phyloP scores from a whole-genome alignment of 768 basidiomycete species.

The Mycena olivaceomarginata region DNA sequence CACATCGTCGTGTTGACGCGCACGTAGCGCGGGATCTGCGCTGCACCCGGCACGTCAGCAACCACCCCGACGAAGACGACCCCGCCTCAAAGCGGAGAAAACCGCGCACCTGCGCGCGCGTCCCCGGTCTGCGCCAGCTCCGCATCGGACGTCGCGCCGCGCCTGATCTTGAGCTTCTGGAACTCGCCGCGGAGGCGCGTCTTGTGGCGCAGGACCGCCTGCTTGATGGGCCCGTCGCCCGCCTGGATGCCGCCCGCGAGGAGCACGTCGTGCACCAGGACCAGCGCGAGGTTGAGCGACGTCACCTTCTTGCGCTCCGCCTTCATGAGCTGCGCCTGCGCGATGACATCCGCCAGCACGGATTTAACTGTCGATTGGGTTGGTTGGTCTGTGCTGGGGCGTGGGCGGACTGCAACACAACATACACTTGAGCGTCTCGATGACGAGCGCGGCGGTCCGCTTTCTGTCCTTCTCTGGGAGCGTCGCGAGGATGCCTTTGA shows the following conservation, averaged over 20 bases:
- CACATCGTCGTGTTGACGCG: constrained; percentile 87
- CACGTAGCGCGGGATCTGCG: constrained; percentile 87
- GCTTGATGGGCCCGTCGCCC: constrained; percentile 92
- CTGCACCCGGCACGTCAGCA: constrained; percentile 57
- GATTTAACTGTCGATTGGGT: constrained; percentile 78
- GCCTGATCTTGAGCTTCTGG: constrained; percentile 87
- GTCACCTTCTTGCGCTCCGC: constrained; percentile 87
- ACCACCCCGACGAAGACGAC: constrained; percentile 22
- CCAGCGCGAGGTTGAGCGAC: constrained; percentile 84
- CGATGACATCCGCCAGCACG: constrained; percentile 82
- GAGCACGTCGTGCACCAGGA: constrained; percentile 94
- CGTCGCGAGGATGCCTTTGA: constrained; percentile 87
- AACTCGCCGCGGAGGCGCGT: constrained; percentile 92
- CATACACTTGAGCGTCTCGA: constrained; percentile 96
- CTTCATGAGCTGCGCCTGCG: constrained; percentile 78
- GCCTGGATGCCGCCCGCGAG: constrained; percentile 92
- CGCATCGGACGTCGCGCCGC: constrained; percentile 77
- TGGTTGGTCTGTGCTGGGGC: neutral
- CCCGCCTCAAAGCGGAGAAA: constrained; percentile 10
- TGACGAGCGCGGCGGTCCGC: constrained; percentile 89
- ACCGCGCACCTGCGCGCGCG: constrained; percentile 74
- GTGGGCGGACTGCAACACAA: constrained; percentile 1
- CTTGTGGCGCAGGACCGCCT: constrained; percentile 91
- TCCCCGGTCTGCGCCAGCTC: constrained; percentile 81
- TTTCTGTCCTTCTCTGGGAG: constrained; percentile 86